Evolutionary conservation across 768 basidiomycete genomes (phyloP).

Genomic region (Tricholoma matsutake): DNA sequence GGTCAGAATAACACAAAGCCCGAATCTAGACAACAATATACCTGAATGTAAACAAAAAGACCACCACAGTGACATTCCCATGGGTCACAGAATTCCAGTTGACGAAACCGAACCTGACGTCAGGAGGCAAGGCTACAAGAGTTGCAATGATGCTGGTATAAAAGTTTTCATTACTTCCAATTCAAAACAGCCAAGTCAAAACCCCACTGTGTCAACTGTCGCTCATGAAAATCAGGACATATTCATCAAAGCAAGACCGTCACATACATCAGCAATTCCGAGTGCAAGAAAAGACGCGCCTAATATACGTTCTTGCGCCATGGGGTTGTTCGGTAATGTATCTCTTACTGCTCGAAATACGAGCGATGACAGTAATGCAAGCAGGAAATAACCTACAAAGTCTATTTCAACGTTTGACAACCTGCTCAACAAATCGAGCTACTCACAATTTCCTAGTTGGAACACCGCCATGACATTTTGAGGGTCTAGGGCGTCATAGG

Average conservation of each 20-base stretch:
- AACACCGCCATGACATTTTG: conserved; percentile 60
- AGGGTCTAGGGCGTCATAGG: conserved; percentile 34
- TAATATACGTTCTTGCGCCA: conserved; percentile 65
- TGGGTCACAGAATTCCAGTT: conserved; percentile 74
- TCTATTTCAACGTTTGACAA: conserved; percentile 5
- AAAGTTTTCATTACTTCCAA: neutral
- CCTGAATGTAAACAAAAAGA: conserved; percentile 58
- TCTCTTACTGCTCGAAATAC: conserved; percentile 68
- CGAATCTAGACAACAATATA: conserved; percentile 24
- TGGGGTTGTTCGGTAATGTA: conserved; percentile 50
- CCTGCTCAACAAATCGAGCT: neutral
- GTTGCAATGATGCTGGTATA: conserved; percentile 56
- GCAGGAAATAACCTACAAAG: conserved; percentile 32
- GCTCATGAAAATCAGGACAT: neutral
- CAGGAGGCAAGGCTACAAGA: conserved; percentile 53
- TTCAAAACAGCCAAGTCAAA: neutral
- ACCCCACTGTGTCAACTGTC: conserved; percentile 61
- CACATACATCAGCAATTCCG: conserved; percentile 66
- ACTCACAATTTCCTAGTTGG: conserved; percentile 66
- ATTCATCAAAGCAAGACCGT: neutral
- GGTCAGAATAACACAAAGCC: conserved; percentile 1
- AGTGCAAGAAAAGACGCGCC: conserved; percentile 61
- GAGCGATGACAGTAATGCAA: conserved; percentile 57
- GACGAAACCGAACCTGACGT: conserved; percentile 45
- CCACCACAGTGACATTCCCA: conserved; percentile 67